Evolutionary conservation across 129 eudicot species (phyloP).

Genomic region (Scalesia atractyloides): DNA sequence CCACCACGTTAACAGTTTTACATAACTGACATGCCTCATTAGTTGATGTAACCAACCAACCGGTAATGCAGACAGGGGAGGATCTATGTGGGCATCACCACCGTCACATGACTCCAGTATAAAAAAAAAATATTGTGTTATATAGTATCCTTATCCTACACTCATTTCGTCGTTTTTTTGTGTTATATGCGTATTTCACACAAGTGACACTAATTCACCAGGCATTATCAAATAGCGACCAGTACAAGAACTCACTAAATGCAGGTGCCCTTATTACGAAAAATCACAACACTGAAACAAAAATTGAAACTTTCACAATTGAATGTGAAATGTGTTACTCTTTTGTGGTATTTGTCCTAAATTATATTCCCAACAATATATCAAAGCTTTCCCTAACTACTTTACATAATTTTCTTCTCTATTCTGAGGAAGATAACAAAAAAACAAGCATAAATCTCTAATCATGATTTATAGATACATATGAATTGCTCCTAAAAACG

Average conservation of each 20-base stretch:
- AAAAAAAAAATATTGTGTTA: background rate
- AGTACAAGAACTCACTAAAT: background rate
- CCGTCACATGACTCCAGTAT: background rate
- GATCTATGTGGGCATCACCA: background rate
- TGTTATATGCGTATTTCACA: background rate
- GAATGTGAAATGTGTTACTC: background rate
- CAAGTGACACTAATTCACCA: background rate
- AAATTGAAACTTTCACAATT: background rate
- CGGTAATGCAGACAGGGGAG: background rate
- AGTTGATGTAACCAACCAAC: background rate
- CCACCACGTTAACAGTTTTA: background rate
- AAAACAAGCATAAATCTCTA: background rate
- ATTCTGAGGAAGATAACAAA: background rate
- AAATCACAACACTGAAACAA: background rate
- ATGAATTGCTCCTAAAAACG: background rate
- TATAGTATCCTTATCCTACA: background rate
- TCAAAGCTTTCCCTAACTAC: background rate
- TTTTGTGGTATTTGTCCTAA: background rate
- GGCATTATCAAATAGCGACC: background rate
- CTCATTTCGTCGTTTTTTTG: background rate
- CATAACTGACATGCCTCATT: background rate
- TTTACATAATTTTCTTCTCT: background rate
- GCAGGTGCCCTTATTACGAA: background rate
- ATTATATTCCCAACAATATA: background rate
- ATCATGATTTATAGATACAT: background rate